These are phyloP conservation scores for Carallia pectinifolia DNA, from an alignment of 345 rosid genomes.

Conservation along the genomic window DNA sequence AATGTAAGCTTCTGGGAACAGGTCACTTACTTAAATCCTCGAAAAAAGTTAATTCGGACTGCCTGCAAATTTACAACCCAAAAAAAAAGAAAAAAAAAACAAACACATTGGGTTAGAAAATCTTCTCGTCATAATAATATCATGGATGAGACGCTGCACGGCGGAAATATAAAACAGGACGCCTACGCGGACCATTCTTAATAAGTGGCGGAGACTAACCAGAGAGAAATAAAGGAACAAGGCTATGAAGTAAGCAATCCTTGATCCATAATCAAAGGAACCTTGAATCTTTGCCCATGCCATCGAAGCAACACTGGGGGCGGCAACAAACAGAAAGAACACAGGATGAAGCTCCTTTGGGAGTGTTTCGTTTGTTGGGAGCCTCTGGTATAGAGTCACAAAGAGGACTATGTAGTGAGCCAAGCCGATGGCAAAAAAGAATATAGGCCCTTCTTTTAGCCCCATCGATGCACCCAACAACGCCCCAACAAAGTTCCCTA, in stretches of 20 bases:
- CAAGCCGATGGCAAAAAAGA: conserved; percentile 82
- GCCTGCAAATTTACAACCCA: conserved; percentile 47
- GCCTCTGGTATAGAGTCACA: conserved; percentile 90
- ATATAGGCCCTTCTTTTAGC: conserved; percentile 82
- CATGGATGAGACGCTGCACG: background rate
- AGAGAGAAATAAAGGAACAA: conserved; percentile 81
- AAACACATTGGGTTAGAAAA: background rate
- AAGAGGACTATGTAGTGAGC: conserved; percentile 83
- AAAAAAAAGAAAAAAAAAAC: background rate
- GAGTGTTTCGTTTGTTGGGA: conserved; percentile 81
- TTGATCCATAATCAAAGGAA: conserved; percentile 67
- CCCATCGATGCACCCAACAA: conserved; percentile 89
- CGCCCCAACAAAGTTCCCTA: conserved; percentile 92
- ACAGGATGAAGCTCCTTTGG: conserved; percentile 97
- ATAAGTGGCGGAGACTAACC: conserved; percentile 35
- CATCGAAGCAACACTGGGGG: conserved; percentile 87
- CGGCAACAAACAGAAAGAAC: conserved; percentile 87
- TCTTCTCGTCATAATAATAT: background rate
- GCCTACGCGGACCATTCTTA: background rate
- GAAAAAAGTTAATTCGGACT: conserved; percentile 67
- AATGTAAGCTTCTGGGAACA: background rate
- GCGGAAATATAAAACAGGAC: background rate
- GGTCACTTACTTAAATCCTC: conserved; percentile 66
- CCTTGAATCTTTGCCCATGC: conserved; percentile 80
- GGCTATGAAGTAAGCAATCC: conserved; percentile 82